Evolutionary conservation across 768 basidiomycete genomes (phyloP).

Genomic region (Pleurotus cornucopiae): DNA sequence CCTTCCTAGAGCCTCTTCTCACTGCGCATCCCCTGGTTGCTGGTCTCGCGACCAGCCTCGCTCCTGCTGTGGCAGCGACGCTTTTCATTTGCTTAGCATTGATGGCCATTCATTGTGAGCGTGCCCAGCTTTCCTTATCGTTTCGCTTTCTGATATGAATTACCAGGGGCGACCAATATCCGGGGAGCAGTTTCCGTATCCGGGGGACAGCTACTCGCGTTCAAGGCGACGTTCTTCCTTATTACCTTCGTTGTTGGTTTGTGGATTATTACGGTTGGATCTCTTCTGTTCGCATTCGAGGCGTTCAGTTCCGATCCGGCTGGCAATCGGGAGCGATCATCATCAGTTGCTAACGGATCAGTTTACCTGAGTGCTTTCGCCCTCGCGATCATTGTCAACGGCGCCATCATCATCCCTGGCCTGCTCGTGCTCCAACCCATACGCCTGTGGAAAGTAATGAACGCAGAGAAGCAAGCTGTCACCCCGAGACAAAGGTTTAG

Average conservation of each 20-base stretch:
- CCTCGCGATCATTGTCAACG: slow-evolving; percentile 53
- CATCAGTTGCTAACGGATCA: slow-evolving; percentile 60
- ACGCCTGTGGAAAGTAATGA: slow-evolving; percentile 53
- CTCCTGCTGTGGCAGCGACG: slow-evolving; percentile 58
- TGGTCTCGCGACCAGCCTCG: slow-evolving; percentile 65
- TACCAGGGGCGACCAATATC: slow-evolving; percentile 46
- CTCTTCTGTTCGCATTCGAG: slow-evolving; percentile 64
- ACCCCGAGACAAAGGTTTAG: slow-evolving; percentile 80
- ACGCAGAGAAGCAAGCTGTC: slow-evolving; percentile 52
- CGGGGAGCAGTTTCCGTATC: slow-evolving; percentile 62
- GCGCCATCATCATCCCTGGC: slow-evolving; percentile 68
- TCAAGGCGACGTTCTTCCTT: slow-evolving; percentile 61
- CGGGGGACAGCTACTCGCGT: slow-evolving; percentile 51
- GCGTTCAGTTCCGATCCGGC: slow-evolving; percentile 39
- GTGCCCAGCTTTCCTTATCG: background rate
- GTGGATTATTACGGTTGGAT: slow-evolving; percentile 64
- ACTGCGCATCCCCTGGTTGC: slow-evolving; percentile 45
- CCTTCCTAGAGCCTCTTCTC: slow-evolving; percentile 55
- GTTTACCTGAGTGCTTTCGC: slow-evolving; percentile 67
- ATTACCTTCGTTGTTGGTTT: slow-evolving; percentile 49
- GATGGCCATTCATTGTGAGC: slow-evolving; percentile 52
- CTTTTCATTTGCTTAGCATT: slow-evolving; percentile 57
- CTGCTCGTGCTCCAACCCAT: slow-evolving; percentile 70
- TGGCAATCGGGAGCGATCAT: slow-evolving; percentile 23
- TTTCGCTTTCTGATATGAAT: slow-evolving; percentile 9